These are phyloP conservation scores for Phoma sp. DNA, from an alignment of 2,329 filamentous ascomycete genomes.

Conservation along the genomic window DNA sequence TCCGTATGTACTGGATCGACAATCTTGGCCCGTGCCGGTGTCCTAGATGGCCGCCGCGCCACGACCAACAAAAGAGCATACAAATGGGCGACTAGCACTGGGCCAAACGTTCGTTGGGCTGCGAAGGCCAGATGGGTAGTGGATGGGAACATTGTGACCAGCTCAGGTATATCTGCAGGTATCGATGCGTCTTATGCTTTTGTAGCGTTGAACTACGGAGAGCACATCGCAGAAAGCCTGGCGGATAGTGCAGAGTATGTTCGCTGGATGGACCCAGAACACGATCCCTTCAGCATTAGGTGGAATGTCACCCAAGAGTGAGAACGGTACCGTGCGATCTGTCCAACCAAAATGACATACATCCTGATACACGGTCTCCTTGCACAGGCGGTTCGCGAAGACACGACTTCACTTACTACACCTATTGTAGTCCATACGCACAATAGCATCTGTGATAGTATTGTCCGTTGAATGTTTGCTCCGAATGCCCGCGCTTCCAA, in stretches of 20 bases:
- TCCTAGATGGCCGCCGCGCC: constrained; percentile 64
- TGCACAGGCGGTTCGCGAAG: not conserved
- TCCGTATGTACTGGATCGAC: constrained; percentile 70
- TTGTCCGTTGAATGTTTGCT: not conserved
- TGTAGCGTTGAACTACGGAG: constrained; percentile 60
- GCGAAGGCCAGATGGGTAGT: constrained; percentile 58
- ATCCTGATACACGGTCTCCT: not conserved
- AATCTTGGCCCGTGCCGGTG: constrained; percentile 62
- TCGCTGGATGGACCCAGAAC: constrained; percentile 55
- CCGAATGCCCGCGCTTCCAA: not conserved
- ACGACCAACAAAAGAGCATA: constrained; percentile 70
- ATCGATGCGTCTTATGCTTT: constrained; percentile 66
- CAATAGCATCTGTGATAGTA: not conserved
- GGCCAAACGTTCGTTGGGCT: constrained; percentile 66
- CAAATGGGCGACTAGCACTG: constrained; percentile 45
- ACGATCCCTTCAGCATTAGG: constrained; percentile 62
- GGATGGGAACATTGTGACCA: constrained; percentile 70
- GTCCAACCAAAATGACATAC: not conserved
- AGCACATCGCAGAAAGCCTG: constrained; percentile 55
- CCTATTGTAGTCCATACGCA: not conserved
- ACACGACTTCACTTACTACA: not conserved
- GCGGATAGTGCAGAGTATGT: constrained; percentile 63
- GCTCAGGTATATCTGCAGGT: constrained; percentile 68
- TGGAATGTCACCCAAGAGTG: constrained; percentile 18
- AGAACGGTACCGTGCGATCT: too few species aligned